Percentiles rank a stretch among this genome's conserved stretches.
Evolutionary conservation across 2,329 filamentous ascomycete species (phyloP).

Genomic region (Beauveria varroae): DNA sequence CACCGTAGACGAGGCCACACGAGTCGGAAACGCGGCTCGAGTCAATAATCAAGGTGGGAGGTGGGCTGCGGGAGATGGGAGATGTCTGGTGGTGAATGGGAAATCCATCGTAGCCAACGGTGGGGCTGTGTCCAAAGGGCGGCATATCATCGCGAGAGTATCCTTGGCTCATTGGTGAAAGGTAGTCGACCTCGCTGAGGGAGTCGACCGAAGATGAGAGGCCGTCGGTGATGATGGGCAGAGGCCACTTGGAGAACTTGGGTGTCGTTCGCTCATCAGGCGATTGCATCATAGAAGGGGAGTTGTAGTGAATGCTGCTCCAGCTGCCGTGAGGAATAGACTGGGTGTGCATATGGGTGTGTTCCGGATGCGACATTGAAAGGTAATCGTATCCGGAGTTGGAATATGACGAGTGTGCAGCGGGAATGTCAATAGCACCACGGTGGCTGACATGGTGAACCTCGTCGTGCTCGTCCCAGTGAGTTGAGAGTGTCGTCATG

Average conservation of each 20-base stretch:
- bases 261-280: slow-evolving; percentile 22
- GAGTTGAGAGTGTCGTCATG: slow-evolving; percentile 23
- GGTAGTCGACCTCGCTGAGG: slow-evolving; percentile 55
- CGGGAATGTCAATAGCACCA: slow-evolving; percentile 29
- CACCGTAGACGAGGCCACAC: slow-evolving; percentile 52
- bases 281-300: slow-evolving; percentile 29
- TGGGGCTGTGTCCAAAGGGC: slow-evolving; percentile 46
- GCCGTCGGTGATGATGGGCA: slow-evolving; percentile 41
- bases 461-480: slow-evolving; percentile 26
- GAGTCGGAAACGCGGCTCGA: slow-evolving; percentile 49
- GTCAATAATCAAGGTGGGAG: slow-evolving; percentile 47
- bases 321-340: slow-evolving; percentile 35
- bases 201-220: slow-evolving; percentile 51
- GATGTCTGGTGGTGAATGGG: slow-evolving; percentile 43
- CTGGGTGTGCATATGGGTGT: slow-evolving; percentile 23
- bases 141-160: slow-evolving; percentile 50
- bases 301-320: slow-evolving; percentile 38
- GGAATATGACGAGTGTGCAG: slow-evolving; percentile 18
- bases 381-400: slow-evolving; percentile 39
- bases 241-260: slow-evolving; percentile 37
- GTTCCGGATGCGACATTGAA: slow-evolving; percentile 39
- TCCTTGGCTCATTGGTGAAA: slow-evolving; percentile 51
- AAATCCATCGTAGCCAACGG: slow-evolving; percentile 51
- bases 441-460: slow-evolving; percentile 22
- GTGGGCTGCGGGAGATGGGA: slow-evolving; percentile 48